phyloP scores from a whole-genome alignment of 225 moss, liverwort and hornwort species.

The Antitrichia curtipendula region DNA sequence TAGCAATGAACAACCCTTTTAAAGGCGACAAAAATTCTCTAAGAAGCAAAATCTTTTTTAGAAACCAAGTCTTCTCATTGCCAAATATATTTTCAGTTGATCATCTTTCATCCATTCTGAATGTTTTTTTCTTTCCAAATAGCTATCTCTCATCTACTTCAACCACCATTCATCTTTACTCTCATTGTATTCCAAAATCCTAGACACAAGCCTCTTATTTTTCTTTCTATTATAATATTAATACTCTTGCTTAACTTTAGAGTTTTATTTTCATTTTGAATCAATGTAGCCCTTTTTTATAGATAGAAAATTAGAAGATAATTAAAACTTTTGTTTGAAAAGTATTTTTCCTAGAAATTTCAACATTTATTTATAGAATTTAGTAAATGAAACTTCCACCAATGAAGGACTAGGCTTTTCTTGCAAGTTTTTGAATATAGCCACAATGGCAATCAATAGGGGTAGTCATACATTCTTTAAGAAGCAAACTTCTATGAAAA shows the following conservation, averaged over 20 bases:
- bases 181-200: too few species aligned
- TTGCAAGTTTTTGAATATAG: too few species aligned
- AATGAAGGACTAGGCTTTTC: fast-evolving
- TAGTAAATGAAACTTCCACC: neutral
- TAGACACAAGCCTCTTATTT: fast-evolving
- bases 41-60: too few species aligned
- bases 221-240: too few species aligned
- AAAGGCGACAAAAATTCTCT: neutral
- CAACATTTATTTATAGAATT: neutral
- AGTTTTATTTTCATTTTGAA: neutral
- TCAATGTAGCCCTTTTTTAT: too few species aligned
- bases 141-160: neutral
- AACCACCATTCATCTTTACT: too few species aligned
- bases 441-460: neutral
- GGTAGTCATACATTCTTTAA: too few species aligned
- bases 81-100: neutral
- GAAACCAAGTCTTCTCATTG: neutral
- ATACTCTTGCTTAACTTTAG: neutral
- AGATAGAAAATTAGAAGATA: fast-evolving
- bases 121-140: neutral
- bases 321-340: fast-evolving
- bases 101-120: neutral
- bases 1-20: fast-evolving
- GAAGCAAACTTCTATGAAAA: too few species aligned
- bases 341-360: fast-evolving